Conservation (phyloP, 2,329 filamentous ascomycete species). For the Penicillium griseofulvum region DNA sequence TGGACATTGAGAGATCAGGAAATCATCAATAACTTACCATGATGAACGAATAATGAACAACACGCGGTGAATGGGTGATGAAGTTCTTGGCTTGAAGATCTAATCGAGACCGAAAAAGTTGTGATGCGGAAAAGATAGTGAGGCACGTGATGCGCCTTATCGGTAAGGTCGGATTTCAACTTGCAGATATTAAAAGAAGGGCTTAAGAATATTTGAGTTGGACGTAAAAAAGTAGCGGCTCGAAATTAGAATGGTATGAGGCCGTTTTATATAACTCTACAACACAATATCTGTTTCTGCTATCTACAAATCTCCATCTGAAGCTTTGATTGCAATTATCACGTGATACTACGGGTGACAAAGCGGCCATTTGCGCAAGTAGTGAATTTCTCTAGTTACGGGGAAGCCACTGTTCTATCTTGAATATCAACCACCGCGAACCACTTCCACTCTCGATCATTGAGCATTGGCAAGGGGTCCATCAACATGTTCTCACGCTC, state of each 20-base stretch:
- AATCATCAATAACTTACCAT: slow-evolving; percentile 28
- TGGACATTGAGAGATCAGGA: not conserved
- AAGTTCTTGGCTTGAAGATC: slow-evolving; percentile 24
- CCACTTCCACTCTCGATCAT: slow-evolving; percentile 13
- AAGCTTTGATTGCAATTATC: not conserved
- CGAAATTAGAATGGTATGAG: not conserved
- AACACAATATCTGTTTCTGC: not conserved
- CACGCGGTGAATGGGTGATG: slow-evolving; percentile 15
- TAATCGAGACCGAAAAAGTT: slow-evolving; percentile 28
- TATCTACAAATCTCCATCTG: not conserved
- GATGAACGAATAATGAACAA: slow-evolving; percentile 24
- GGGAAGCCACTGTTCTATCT: slow-evolving; percentile 13
- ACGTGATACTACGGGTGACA: slow-evolving; percentile 32
- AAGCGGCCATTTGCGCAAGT: slow-evolving; percentile 29
- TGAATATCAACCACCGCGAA: slow-evolving; percentile 10
- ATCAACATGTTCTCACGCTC: slow-evolving; percentile 40
- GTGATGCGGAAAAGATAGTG: slow-evolving; percentile 26
- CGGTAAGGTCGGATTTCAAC: not conserved
- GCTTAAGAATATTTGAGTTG: not conserved
- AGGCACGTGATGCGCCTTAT: slow-evolving; percentile 25
- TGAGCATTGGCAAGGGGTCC: slow-evolving; percentile 10
- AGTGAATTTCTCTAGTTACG: slow-evolving; percentile 36
- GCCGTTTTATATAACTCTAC: not conserved
- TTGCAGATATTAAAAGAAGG: not conserved
- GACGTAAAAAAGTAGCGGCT: slow-evolving; percentile 15